phyloP scores from a whole-genome alignment of 2,329 filamentous ascomycete species.

The Nemania sp. region DNA sequence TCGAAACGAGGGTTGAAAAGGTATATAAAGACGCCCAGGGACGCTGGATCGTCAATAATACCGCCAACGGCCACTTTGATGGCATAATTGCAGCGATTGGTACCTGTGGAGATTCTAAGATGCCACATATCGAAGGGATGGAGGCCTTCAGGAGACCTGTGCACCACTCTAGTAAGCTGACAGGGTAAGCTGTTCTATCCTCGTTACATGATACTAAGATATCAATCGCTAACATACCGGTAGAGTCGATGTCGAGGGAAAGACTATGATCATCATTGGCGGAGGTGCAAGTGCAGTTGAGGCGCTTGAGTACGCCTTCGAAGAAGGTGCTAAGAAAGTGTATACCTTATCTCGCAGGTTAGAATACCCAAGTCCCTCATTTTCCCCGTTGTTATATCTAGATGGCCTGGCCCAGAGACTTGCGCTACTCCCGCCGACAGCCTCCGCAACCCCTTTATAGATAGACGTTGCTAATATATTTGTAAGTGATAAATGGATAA shows the following conservation, averaged over 20 bases:
- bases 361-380: background rate
- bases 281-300: constrained; percentile 86
- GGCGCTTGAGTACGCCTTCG: constrained; percentile 81
- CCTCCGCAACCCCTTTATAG: background rate
- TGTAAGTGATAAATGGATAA: constrained; percentile 84
- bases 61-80: constrained; percentile 78
- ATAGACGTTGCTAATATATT: background rate
- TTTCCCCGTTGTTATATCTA: background rate
- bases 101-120: constrained; percentile 82
- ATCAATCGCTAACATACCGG: constrained; percentile 41
- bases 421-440: background rate
- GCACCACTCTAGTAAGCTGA: constrained; percentile 80
- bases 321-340: constrained; percentile 73
- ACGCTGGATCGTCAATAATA: constrained; percentile 82
- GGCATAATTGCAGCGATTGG: constrained; percentile 83
- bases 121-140: constrained; percentile 76
- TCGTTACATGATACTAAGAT: background rate
- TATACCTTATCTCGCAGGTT: constrained; percentile 74
- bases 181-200: constrained; percentile 58
- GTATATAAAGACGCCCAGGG: constrained; percentile 76
- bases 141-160: constrained; percentile 78
- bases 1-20: constrained; percentile 76
- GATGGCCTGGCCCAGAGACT: background rate
- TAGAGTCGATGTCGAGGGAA: constrained; percentile 76
- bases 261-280: constrained; percentile 81